These are phyloP conservation scores for Fusarium solani-melongenae DNA, from an alignment of 2,329 filamentous ascomycete genomes.

Conservation along the genomic window DNA sequence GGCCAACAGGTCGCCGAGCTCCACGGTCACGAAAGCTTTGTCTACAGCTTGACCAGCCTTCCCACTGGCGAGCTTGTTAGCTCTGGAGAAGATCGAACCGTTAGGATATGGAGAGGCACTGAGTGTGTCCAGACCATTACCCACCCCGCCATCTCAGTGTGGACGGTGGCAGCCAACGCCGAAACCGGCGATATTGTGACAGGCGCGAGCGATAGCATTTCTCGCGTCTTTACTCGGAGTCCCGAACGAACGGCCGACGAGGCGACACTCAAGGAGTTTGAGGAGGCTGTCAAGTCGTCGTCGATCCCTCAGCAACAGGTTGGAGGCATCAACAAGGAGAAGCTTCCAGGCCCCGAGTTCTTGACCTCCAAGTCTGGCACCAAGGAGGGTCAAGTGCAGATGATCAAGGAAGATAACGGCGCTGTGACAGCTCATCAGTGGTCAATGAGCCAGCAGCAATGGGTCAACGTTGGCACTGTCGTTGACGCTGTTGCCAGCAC, in stretches of 20 bases:
- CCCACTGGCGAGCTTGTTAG: conserved; percentile 91
- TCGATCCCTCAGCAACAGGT: conserved; percentile 89
- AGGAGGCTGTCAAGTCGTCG: conserved; percentile 83
- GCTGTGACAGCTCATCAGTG: conserved; percentile 89
- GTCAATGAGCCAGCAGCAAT: conserved; percentile 77
- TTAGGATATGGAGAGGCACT: conserved; percentile 85
- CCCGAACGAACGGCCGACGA: conserved; percentile 75
- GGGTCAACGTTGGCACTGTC: conserved; percentile 92
- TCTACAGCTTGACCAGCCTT: conserved; percentile 83
- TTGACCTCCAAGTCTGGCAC: conserved; percentile 83
- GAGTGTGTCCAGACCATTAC: conserved; percentile 96
- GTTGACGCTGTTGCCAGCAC: conserved; percentile 89
- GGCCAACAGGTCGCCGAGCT: conserved; percentile 82
- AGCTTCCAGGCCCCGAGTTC: conserved; percentile 89
- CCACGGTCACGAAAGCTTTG: conserved; percentile 91
- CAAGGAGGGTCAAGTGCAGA: conserved; percentile 96
- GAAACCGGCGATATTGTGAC: conserved; percentile 93
- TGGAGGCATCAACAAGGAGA: conserved; percentile 88
- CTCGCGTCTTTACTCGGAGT: conserved; percentile 84
- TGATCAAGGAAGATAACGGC: conserved; percentile 85
- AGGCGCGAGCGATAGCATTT: conserved; percentile 87
- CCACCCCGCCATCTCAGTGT: conserved; percentile 95
- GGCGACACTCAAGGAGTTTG: conserved; percentile 77
- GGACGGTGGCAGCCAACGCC: conserved; percentile 85
- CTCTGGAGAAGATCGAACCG: conserved; percentile 92